These are phyloP conservation scores for Cadophora malorum DNA, from an alignment of 2,329 filamentous ascomycete genomes.

Conservation along the genomic window DNA sequence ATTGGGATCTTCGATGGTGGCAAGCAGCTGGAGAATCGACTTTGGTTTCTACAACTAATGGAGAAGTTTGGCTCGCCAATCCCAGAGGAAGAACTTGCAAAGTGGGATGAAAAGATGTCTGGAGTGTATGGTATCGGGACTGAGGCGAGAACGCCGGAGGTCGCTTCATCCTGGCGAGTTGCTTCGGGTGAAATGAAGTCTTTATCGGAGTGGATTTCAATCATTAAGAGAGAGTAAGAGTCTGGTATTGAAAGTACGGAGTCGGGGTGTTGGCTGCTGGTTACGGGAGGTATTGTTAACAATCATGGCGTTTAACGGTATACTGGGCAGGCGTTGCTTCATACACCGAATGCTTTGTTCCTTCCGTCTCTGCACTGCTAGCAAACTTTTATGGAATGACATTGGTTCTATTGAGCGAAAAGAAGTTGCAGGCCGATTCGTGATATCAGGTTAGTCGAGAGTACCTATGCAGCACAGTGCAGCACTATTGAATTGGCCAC, in stretches of 20 bases:
- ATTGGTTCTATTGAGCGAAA: neutral
- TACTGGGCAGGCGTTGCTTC: neutral
- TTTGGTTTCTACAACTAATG: constrained; percentile 7
- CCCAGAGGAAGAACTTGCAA: neutral
- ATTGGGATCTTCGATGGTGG: constrained; percentile 8
- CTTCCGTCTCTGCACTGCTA: neutral
- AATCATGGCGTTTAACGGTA: neutral
- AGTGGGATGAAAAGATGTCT: constrained; percentile 4
- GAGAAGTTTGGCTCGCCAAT: neutral
- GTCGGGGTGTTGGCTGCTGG: neutral
- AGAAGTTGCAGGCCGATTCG: neutral
- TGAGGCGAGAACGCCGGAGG: neutral
- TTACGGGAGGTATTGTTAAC: neutral
- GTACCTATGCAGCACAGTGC: neutral
- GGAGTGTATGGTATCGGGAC: neutral
- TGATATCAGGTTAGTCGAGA: neutral
- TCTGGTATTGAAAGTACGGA: neutral
- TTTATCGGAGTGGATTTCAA: neutral
- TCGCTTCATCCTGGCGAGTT: neutral
- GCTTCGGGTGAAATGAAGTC: neutral
- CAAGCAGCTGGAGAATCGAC: constrained; percentile 7
- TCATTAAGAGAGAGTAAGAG: neutral
- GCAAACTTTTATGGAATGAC: neutral
- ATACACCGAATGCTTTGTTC: neutral
- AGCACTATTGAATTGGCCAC: too few relatives aligned